phyloP scores from a whole-genome alignment of 2,329 filamentous ascomycete genomes.

The Ascochyta koolunga region DNA sequence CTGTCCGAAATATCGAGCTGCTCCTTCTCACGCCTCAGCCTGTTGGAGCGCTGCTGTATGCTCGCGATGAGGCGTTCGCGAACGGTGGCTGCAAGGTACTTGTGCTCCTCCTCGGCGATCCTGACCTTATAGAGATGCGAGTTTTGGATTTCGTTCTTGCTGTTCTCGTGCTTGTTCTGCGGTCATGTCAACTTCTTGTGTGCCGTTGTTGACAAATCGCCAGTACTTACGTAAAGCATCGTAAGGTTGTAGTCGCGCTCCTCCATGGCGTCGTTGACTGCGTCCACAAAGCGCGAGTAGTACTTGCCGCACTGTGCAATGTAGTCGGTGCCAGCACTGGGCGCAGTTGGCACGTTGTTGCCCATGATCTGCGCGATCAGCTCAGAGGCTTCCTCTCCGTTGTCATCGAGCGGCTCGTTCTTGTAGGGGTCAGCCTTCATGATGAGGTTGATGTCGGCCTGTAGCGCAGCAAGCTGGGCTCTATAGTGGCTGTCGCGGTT shows the following conservation, averaged over 20 bases:
- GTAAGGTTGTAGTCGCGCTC: conserved; percentile 83
- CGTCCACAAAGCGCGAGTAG: conserved; percentile 83
- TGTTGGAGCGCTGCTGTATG: conserved; percentile 62
- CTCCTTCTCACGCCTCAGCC: conserved; percentile 68
- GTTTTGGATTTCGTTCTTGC: conserved; percentile 61
- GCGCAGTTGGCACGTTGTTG: conserved; percentile 48
- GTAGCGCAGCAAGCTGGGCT: conserved; percentile 88
- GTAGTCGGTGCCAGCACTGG: conserved; percentile 71
- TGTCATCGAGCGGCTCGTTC: conserved; percentile 70
- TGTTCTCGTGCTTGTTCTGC: conserved; percentile 64
- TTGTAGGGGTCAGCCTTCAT: conserved; percentile 83
- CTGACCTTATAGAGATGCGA: conserved; percentile 65
- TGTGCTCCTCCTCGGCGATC: conserved; percentile 68
- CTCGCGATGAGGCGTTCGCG: conserved; percentile 66
- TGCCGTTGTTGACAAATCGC: too few relatives aligned
- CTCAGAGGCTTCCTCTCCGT: conserved; percentile 69
- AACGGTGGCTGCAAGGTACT: conserved; percentile 62
- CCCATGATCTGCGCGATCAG: conserved; percentile 57
- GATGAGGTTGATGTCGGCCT: conserved; percentile 86
- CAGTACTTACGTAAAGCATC: conserved; percentile 72
- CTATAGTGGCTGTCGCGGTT: conserved; percentile 86
- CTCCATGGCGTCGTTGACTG: conserved; percentile 87
- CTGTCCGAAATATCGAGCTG: conserved; percentile 70
- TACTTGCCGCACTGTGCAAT: conserved; percentile 72
- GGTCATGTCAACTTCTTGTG: not conserved